phyloP scores from a whole-genome alignment of 495 filamentous ascomycete species.

The Tuber aestivum region DNA sequence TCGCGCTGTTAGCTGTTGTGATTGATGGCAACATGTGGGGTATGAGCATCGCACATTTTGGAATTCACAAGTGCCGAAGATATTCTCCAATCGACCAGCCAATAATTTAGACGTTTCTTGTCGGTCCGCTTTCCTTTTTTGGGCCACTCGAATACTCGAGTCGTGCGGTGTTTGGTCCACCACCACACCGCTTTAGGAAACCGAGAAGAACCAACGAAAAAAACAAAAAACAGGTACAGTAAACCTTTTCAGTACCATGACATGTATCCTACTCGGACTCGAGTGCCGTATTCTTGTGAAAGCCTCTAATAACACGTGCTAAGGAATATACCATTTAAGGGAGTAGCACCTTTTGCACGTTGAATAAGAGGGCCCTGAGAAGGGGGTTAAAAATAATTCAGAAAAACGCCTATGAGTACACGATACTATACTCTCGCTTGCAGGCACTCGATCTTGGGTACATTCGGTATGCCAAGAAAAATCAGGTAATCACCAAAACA shows the following conservation, averaged over 20 bases:
- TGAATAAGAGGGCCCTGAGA: too few species aligned
- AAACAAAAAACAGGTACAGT: too few species aligned
- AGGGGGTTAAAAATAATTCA: too few species aligned
- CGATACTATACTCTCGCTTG: too few species aligned
- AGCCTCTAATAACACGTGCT: neutral
- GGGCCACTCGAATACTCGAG: neutral
- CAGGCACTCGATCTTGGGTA: too few species aligned
- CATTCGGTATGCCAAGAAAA: too few species aligned
- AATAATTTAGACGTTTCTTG: neutral
- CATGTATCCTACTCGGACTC: too few species aligned
- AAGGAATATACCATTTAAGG: neutral
- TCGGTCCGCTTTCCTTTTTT: neutral
- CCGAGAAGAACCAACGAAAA: neutral
- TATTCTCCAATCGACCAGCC: neutral
- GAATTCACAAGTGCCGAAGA: neutral
- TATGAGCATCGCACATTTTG: neutral
- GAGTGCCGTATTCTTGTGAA: too few species aligned
- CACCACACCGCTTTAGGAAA: neutral
- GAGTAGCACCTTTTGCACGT: neutral
- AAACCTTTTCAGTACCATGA: neutral
- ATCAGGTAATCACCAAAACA: too few species aligned
- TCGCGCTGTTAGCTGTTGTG: neutral
- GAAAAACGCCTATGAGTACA: too few species aligned
- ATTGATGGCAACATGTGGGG: neutral
- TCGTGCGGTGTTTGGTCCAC: neutral